Evolutionary conservation across 1,139 yeast species (phyloP).

Genomic region (Lodderomyces orthopsilosis): DNA sequence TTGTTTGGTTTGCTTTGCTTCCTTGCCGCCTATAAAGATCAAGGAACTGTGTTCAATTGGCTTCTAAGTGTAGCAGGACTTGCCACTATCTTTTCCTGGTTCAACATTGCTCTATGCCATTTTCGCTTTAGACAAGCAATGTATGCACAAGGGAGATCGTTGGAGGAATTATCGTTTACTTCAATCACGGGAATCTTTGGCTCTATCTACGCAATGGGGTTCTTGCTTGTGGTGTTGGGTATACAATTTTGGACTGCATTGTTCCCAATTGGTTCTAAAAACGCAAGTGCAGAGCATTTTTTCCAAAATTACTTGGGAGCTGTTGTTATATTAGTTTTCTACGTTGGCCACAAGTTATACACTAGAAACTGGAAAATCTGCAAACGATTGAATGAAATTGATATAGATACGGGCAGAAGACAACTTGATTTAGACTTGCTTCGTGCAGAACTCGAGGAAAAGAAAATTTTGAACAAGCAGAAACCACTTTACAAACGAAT

Average conservation of each 20-base stretch:
- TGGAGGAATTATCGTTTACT: constrained; percentile 27
- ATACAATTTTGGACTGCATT: constrained; percentile 41
- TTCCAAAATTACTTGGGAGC: constrained; percentile 40
- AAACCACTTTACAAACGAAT: constrained; percentile 26
- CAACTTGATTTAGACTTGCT: constrained; percentile 21
- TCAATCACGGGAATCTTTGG: constrained; percentile 34
- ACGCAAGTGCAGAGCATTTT: constrained; percentile 30
- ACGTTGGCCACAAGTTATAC: constrained; percentile 32
- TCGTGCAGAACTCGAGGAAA: constrained; percentile 13
- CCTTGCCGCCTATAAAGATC: constrained; percentile 37
- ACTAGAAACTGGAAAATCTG: constrained; percentile 34
- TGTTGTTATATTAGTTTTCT: constrained; percentile 31
- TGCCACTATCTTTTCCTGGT: constrained; percentile 43
- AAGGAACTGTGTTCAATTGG: constrained; percentile 40
- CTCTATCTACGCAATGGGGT: constrained; percentile 30
- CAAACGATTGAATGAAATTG: constrained; percentile 27
- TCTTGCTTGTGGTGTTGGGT: constrained; percentile 30
- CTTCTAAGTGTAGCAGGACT: constrained; percentile 42
- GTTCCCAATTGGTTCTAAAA: constrained; percentile 28
- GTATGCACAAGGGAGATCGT: constrained; percentile 26
- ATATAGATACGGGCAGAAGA: constrained; percentile 34
- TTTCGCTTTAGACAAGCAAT: constrained; percentile 40
- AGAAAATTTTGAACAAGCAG: constrained; percentile 8
- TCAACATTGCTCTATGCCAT: constrained; percentile 36
- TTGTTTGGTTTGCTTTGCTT: constrained; percentile 40